Base-by-base conservation (phyloP, 176 grass and related monocot genomes). In the Leersia perrieri region DNA sequence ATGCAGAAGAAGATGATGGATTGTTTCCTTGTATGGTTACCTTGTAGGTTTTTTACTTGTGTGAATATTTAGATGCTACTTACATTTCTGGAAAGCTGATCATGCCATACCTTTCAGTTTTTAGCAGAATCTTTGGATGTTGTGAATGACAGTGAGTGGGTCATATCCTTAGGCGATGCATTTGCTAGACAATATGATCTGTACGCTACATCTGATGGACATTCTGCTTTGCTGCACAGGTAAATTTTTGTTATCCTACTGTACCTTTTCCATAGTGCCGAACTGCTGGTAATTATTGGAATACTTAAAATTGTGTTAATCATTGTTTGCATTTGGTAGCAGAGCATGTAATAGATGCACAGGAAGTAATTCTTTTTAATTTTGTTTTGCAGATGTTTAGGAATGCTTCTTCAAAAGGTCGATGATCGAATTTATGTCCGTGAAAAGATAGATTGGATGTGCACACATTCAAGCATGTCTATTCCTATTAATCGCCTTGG, bases 381-480 rank as follows among this genome's bases (percentile, higher is more conserved):
- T 67, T 42, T 68, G 20, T 14, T 89, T 49, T 87, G 34, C 87
- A 97, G 95, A 92, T 98, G 92, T 73, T 77, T 98, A 60, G 95
- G 95, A 14, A 89, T 98, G 84, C 95, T 98, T 88, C 89, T 98
- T 85, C 95, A 94, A 67, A 98, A 98, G 86, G 89, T 98, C 82
- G 92, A 98, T 91, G 95, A 98, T 64, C 94, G 92, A 35, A 65
- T 90, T 72, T 98, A 94, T 85, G 92, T 98, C 49, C 72, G 26
- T 39, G 88, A 94, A 76, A 98, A 94, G 74, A 98, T 98, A 78
- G 90, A 98, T 82, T 98, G 84, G 95, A 98, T 98, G 95, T 98
- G 89, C 87, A 78, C 76, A 78, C 90, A 93, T 39, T 93, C 92
- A 63, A 92, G 93, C 72, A 91, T 98, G 86, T 98, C 90, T 73